Percentiles rank a stretch among this genome's conserved stretches.
Evolutionary conservation across 495 filamentous ascomycete species (phyloP).

Genomic region (Penicillium canescens): DNA sequence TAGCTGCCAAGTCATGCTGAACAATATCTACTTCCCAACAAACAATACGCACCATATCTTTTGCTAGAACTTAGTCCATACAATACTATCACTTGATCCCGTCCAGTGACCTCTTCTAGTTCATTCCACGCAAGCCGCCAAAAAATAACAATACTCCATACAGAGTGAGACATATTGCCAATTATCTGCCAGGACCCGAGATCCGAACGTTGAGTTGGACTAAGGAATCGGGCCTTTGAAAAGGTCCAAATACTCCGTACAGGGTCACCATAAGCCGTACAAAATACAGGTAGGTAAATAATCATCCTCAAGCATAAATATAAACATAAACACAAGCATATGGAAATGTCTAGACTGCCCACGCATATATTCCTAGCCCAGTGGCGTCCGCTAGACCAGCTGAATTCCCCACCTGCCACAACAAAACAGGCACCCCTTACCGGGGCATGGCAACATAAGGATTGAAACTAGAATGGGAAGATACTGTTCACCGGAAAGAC

Average conservation of each 20-base stretch:
- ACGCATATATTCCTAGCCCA: conserved; percentile 13
- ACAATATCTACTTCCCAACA: not conserved
- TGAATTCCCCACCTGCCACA: conserved; percentile 14
- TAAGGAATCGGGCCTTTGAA: too few relatives aligned
- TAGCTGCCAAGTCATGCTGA: too few relatives aligned
- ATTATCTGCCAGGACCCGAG: not conserved
- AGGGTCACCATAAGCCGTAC: too few relatives aligned
- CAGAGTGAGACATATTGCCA: not conserved
- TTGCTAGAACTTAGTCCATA: too few relatives aligned
- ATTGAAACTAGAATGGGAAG: not conserved
- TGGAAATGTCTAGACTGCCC: conserved; percentile 13
- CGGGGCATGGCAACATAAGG: not conserved
- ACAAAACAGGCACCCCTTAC: conserved; percentile 11
- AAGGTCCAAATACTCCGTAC: not conserved
- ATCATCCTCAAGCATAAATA: not conserved
- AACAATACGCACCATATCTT: not conserved
- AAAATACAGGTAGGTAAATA: too few relatives aligned
- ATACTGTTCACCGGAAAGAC: not conserved
- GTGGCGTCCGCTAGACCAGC: conserved; percentile 20
- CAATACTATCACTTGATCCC: too few relatives aligned
- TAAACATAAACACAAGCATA: not conserved
- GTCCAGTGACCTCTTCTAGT: too few relatives aligned
- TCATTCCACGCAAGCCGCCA: not conserved
- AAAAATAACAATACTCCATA: not conserved
- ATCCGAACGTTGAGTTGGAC: not conserved